Conservation (phyloP, 306 rosid genomes). For the Malus domestica region ASM211411v1 NC_041803.1:27032501-27033000, state of each 20-base stretch:
- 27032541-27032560: conserved; percentile 67
- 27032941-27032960: conserved; percentile 45
- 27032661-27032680: conserved; percentile 52
- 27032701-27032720: conserved; percentile 42
- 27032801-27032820: conserved; percentile 45
- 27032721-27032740: conserved; percentile 44
- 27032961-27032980: conserved; percentile 44
- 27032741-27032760: conserved; percentile 34
- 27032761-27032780: conserved; percentile 24
- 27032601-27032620: conserved; percentile 41
- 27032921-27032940: conserved; percentile 18
- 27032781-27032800: conserved; percentile 50
- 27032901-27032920: conserved; percentile 50
- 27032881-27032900: conserved; percentile 30
- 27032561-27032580: conserved; percentile 68
- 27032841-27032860: conserved; percentile 50
- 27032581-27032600: conserved; percentile 47
- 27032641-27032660: conserved; percentile 37
- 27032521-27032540: conserved; percentile 41
- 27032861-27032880: conserved; percentile 40
- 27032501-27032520: conserved; percentile 53
- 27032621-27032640: conserved; percentile 34
- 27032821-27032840: conserved; percentile 51
- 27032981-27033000: conserved; percentile 56
- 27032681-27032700: conserved; percentile 47